Conservation (phyloP, 2,329 filamentous ascomycete species). For the Stachybotrys elegans region DNA sequence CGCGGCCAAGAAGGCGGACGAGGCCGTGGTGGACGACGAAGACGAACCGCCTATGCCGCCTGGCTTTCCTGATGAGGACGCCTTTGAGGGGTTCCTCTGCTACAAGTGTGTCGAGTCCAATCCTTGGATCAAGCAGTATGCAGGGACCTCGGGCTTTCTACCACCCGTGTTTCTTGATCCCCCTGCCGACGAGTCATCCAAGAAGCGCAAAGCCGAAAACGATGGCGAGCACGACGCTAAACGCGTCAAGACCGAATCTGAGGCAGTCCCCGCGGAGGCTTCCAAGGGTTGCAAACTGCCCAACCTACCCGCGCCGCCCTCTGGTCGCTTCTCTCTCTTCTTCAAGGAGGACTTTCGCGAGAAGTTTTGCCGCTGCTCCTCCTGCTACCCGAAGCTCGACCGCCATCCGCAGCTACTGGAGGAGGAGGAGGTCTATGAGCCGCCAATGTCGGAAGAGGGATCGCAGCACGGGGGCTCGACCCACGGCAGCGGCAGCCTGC, state of each 20-base stretch:
- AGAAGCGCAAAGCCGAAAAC: conserved; percentile 64
- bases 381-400: conserved; percentile 72
- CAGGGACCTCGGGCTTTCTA: conserved; percentile 73
- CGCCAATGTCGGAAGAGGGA: conserved; percentile 69
- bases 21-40: conserved; percentile 37
- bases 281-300: conserved; percentile 52
- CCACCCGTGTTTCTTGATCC: conserved; percentile 55
- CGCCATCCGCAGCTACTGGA: conserved; percentile 78
- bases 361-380: conserved; percentile 72
- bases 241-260: conserved; percentile 43
- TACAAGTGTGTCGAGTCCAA: conserved; percentile 87
- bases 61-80: conserved; percentile 83
- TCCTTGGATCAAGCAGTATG: conserved; percentile 90
- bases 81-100: conserved; percentile 87
- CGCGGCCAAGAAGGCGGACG: conserved; percentile 14
- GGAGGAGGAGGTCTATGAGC: conserved; percentile 92
- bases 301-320: conserved; percentile 50
- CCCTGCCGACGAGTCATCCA: conserved; percentile 24
- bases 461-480: conserved; percentile 52
- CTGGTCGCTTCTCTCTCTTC: conserved; percentile 72
- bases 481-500: conserved; percentile 72
- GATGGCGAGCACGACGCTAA: conserved; percentile 40
- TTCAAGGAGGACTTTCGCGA: conserved; percentile 74
- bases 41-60: conserved; percentile 68
- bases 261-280: conserved; percentile 7